These are phyloP conservation scores for Kluyveromyces wickerhamii DNA, from an alignment of 805 yeast species.

Conservation along the genomic window DNA sequence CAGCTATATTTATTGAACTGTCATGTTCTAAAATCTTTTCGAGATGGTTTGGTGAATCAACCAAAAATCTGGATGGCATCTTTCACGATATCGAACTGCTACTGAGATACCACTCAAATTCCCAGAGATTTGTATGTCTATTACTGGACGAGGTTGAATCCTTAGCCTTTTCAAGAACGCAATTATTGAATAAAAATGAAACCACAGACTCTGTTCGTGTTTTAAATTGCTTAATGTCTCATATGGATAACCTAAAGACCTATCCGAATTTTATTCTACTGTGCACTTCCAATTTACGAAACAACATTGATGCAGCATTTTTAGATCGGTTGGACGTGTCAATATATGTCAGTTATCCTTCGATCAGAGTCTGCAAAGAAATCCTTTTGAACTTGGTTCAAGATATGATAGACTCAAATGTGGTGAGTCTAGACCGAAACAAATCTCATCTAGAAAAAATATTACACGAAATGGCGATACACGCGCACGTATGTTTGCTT, in stretches of 20 bases:
- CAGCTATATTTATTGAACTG: slow-evolving; percentile 33
- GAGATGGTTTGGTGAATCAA: slow-evolving; percentile 40
- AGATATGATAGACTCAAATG: slow-evolving; percentile 1
- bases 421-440: slow-evolving; percentile 1
- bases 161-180: slow-evolving; percentile 34
- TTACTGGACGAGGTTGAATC: slow-evolving; percentile 43
- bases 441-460: not conserved
- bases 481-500: slow-evolving; percentile 2
- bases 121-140: slow-evolving; percentile 26
- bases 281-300: slow-evolving; percentile 36
- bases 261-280: slow-evolving; percentile 31
- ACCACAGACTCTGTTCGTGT: slow-evolving; percentile 37
- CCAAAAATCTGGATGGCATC: slow-evolving; percentile 33
- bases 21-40: slow-evolving; percentile 38
- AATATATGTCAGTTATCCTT: slow-evolving; percentile 32
- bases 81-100: slow-evolving; percentile 30
- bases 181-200: slow-evolving; percentile 31
- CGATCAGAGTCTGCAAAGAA: slow-evolving; percentile 5
- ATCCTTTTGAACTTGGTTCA: slow-evolving; percentile 1
- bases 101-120: slow-evolving; percentile 11
- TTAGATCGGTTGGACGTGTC: slow-evolving; percentile 36
- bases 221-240: slow-evolving; percentile 37
- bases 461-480: not conserved
- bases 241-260: slow-evolving; percentile 33
- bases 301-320: slow-evolving; percentile 37